These are phyloP conservation scores for Lasiodiplodia theobromae DNA, from an alignment of 2,329 filamentous ascomycete genomes.

Conservation along the genomic window DNA sequence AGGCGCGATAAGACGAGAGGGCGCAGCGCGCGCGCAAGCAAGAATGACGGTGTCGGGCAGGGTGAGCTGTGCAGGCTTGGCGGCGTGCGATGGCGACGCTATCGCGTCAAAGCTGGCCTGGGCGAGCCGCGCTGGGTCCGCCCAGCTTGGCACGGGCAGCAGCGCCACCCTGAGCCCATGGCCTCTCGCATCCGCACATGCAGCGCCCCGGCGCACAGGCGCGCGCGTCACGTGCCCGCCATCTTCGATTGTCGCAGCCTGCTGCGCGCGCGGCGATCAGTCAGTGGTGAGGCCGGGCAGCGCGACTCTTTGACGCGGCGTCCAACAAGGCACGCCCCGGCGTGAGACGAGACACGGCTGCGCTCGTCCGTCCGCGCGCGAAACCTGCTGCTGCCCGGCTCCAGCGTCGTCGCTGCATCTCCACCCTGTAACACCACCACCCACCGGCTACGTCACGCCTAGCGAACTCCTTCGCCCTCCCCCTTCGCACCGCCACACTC, in stretches of 20 bases:
- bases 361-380: constrained; percentile 14
- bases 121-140: not conserved
- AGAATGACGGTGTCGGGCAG: constrained; percentile 11
- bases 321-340: constrained; percentile 5
- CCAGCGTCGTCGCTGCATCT: constrained; percentile 2
- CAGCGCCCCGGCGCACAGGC: not conserved
- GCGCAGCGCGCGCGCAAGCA: not conserved
- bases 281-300: constrained; percentile 11
- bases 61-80: constrained; percentile 21
- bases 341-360: constrained; percentile 17
- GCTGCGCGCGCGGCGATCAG: constrained; percentile 18
- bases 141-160: not conserved
- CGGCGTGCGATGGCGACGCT: constrained; percentile 8
- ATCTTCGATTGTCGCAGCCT: constrained; percentile 11
- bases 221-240: not conserved
- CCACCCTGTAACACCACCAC: constrained; percentile 24
- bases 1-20: constrained; percentile 11
- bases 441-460: constrained; percentile 24
- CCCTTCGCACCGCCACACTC: constrained; percentile 25
- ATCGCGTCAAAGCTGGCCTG: constrained; percentile 16
- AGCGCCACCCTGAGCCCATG: not conserved
- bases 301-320: constrained; percentile 7
- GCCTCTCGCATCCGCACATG: not conserved
- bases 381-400: not conserved
- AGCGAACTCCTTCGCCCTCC: not conserved